A percentile compares a stretch with the other conserved stretches of the same genome.
These are phyloP conservation scores for Xylaria telfairii DNA, from an alignment of 495 filamentous ascomycete species.

Conservation along the genomic window DNA sequence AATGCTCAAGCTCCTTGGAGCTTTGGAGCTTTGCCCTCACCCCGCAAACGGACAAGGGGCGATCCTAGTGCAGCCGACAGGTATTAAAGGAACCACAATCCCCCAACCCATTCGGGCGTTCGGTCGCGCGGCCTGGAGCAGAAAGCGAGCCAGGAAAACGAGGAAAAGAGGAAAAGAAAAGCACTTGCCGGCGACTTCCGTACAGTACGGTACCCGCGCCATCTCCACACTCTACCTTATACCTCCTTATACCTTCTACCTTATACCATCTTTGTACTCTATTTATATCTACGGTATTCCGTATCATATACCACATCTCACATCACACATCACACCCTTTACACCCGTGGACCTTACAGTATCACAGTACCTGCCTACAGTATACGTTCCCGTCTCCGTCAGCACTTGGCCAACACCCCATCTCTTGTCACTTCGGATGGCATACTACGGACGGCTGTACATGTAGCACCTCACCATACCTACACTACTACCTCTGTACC, in stretches of 20 bases:
- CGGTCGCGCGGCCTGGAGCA: slow-evolving; percentile 17
- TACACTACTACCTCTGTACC: neutral
- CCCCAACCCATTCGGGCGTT: slow-evolving; percentile 20
- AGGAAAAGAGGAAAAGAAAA: too few species aligned
- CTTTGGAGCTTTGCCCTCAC: slow-evolving; percentile 20
- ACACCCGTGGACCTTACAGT: too few species aligned
- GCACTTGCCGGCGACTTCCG: neutral
- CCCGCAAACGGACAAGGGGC: slow-evolving; percentile 32
- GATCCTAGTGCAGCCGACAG: slow-evolving; percentile 21
- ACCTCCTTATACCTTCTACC: neutral
- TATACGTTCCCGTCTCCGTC: neutral
- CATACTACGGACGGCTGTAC: slow-evolving; percentile 2
- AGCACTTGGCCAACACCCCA: neutral
- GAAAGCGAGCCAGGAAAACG: neutral
- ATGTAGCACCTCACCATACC: neutral
- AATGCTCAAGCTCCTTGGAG: neutral
- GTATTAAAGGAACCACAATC: slow-evolving; percentile 28
- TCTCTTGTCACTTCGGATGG: neutral
- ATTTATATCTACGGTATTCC: too few species aligned
- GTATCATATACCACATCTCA: too few species aligned
- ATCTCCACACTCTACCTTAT: neutral
- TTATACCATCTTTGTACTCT: too few species aligned
- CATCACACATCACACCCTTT: too few species aligned
- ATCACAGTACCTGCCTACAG: too few species aligned
- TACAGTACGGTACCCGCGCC: neutral